Evolutionary conservation across 2,329 filamentous ascomycete genomes (phyloP).

Genomic region (Paecilomyces formosus): DNA sequence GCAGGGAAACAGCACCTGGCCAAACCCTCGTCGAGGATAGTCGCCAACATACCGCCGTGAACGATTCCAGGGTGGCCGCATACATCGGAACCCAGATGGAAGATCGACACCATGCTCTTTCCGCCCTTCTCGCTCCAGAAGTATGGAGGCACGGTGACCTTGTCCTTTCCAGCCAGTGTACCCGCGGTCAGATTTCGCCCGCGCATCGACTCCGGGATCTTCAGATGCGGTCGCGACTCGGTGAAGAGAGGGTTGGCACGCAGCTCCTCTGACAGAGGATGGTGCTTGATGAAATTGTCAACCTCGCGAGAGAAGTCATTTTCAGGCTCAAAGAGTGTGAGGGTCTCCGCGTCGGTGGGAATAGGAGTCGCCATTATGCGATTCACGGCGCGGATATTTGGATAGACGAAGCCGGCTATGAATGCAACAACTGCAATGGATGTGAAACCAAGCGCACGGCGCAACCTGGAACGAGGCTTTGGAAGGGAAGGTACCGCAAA

Average conservation of each 20-base stretch:
- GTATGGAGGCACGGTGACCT: constrained; percentile 73
- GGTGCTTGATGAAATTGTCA: constrained; percentile 65
- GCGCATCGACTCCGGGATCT: constrained; percentile 65
- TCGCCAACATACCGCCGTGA: constrained; percentile 87
- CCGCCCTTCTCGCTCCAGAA: constrained; percentile 66
- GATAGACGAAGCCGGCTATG: constrained; percentile 20
- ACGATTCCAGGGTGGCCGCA: constrained; percentile 88
- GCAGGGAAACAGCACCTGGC: constrained; percentile 83
- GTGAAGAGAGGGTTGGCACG: constrained; percentile 59
- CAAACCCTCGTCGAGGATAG: constrained; percentile 82
- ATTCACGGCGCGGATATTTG: constrained; percentile 17
- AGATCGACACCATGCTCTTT: constrained; percentile 62
- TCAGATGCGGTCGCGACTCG: constrained; percentile 79
- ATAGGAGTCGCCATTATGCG: constrained; percentile 29
- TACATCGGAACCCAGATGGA: constrained; percentile 69
- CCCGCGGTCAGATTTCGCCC: constrained; percentile 74
- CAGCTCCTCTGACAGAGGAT: constrained; percentile 65
- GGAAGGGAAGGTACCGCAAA: constrained; percentile 2
- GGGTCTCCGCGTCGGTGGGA: constrained; percentile 64
- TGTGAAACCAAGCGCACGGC: constrained; percentile 28
- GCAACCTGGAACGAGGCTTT: constrained; percentile 21
- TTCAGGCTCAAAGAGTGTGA: constrained; percentile 55
- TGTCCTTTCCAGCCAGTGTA: constrained; percentile 65
- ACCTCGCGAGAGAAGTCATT: constrained; percentile 51
- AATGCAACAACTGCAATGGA: constrained; percentile 28